Evolutionary conservation across 208 protist genomes (phyloP).

Genomic region (Leishmania guyanensis): DNA sequence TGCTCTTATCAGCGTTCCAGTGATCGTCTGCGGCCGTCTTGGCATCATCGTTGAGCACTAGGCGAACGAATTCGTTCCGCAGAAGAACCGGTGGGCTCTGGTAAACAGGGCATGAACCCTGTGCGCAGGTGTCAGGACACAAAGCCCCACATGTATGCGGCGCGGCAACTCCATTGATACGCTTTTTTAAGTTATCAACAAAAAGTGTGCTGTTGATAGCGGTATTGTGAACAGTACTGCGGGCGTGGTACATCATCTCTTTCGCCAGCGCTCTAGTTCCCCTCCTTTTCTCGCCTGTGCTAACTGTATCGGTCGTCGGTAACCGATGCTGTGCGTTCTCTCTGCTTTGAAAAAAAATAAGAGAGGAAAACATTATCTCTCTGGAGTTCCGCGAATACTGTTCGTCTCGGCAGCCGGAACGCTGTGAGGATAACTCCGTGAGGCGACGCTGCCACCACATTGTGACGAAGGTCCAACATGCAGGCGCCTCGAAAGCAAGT

Average conservation of each 20-base stretch:
- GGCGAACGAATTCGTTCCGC: slow-evolving; percentile 58
- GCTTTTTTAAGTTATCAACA: background rate
- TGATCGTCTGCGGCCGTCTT: slow-evolving; percentile 54
- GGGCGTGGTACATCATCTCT: background rate
- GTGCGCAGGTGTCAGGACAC: slow-evolving; percentile 39
- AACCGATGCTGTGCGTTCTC: background rate
- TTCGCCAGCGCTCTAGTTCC: background rate
- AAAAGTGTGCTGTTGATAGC: background rate
- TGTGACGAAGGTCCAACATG: background rate
- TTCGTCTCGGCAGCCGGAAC: background rate
- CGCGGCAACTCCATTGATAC: background rate
- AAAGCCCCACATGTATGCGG: slow-evolving; percentile 27
- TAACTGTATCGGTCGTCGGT: background rate
- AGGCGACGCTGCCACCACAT: background rate
- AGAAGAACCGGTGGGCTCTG: slow-evolving; percentile 9
- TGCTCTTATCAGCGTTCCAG: slow-evolving; percentile 49
- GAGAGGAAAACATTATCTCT: background rate
- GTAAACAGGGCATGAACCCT: slow-evolving; percentile 33
- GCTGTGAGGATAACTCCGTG: background rate
- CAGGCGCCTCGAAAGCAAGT: background rate
- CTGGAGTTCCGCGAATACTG: background rate
- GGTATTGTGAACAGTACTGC: background rate
- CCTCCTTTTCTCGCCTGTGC: background rate
- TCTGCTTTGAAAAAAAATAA: background rate
- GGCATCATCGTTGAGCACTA: slow-evolving; percentile 53